phyloP scores from a whole-genome alignment of 352 stramenopile species.

The Phytophthora citrophthora region DNA sequence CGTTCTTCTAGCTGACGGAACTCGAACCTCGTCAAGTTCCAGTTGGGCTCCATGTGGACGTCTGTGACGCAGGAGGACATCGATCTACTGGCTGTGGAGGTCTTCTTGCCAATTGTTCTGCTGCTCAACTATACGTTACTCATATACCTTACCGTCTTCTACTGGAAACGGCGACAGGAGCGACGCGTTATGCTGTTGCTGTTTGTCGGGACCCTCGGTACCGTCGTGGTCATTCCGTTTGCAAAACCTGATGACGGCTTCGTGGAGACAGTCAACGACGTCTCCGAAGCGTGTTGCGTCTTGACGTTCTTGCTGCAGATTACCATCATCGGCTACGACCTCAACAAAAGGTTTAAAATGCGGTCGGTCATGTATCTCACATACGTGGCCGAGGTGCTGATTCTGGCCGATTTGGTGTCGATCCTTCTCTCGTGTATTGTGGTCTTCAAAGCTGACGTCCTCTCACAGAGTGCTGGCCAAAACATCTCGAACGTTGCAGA shows the following conservation, averaged over 20 bases:
- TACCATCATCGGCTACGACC: constrained; percentile 45
- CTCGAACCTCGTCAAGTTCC: no score
- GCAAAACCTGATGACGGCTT: constrained; percentile 19
- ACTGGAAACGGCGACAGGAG: constrained; percentile 31
- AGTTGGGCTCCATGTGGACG: constrained; percentile 14
- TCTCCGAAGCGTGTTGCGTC: constrained; percentile 41
- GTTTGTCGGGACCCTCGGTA: constrained; percentile 27
- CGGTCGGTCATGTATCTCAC: constrained; percentile 41
- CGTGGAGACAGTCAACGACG: constrained; percentile 38
- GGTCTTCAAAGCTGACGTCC: not conserved
- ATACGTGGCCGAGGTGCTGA: constrained; percentile 33
- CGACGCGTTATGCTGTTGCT: constrained; percentile 24
- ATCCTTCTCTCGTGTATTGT: constrained; percentile 31
- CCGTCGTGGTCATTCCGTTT: constrained; percentile 35
- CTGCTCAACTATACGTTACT: constrained; percentile 54
- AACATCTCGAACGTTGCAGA: constrained; percentile 24
- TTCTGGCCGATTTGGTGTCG: constrained; percentile 12
- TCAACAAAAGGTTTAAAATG: constrained; percentile 43
- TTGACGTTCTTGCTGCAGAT: constrained; percentile 54
- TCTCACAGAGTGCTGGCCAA: constrained; percentile 11
- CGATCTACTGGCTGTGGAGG: constrained; percentile 11
- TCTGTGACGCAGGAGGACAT: constrained; percentile 36
- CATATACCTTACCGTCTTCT: constrained; percentile 43
- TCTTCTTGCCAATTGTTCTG: constrained; percentile 42
- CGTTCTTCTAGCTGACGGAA: no score